phyloP scores from a whole-genome alignment of 306 rosid species.

The Quercus suber region DNA sequence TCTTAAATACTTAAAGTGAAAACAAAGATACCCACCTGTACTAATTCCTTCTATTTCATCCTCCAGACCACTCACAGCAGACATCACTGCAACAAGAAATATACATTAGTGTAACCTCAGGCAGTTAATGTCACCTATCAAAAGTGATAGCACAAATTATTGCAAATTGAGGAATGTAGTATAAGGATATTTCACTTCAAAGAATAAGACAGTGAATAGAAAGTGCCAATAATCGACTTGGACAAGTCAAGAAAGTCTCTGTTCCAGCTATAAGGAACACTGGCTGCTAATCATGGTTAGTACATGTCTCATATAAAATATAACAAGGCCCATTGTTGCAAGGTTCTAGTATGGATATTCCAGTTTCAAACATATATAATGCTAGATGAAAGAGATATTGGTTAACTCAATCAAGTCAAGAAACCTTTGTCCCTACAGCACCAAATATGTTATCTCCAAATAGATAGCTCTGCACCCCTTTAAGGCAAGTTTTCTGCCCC shows the following conservation, averaged over 20 bases:
- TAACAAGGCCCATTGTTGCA: not conserved
- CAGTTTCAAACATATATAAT: not conserved
- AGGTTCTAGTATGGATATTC: not conserved
- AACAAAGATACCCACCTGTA: conserved; percentile 60
- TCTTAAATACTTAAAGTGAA: conserved; percentile 6
- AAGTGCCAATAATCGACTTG: not conserved
- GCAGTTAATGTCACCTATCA: not conserved
- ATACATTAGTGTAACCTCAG: not conserved
- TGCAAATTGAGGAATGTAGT: not conserved
- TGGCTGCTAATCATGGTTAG: not conserved
- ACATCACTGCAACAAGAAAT: conserved; percentile 64
- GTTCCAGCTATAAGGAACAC: not conserved
- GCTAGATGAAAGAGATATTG: not conserved
- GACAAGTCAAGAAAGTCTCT: not conserved
- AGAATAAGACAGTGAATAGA: not conserved
- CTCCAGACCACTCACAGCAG: conserved; percentile 90
- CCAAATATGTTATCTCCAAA: not conserved
- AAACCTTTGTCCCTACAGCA: not conserved
- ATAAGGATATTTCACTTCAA: not conserved
- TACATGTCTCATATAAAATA: not conserved
- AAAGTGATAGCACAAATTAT: not conserved
- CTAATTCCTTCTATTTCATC: conserved; percentile 65
- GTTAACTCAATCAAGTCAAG: not conserved
- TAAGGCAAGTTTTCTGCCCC: not conserved
- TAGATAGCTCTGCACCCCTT: not conserved